Percentiles rank a stretch among this genome's conserved stretches.
These are phyloP conservation scores for Piromyces sp. DNA, from an alignment of 192 early-diverging fungal genomes.

Conservation along the genomic window DNA sequence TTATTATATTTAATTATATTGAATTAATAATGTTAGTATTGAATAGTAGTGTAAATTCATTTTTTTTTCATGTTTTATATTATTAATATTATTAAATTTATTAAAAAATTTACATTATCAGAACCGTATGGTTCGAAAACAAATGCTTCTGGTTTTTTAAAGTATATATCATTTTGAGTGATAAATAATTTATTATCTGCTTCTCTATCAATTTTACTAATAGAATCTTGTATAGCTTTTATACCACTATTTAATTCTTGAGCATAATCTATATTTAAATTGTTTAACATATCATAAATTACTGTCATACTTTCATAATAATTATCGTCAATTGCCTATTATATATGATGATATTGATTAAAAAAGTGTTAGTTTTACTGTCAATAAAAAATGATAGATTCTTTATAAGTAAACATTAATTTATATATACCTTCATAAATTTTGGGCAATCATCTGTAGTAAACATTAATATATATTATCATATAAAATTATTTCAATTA, in stretches of 20 bases:
- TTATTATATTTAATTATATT: too few relatives aligned
- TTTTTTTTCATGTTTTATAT: too few relatives aligned
- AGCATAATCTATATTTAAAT: background rate
- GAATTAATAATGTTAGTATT: too few relatives aligned
- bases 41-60: too few relatives aligned
- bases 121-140: background rate
- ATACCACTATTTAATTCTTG: background rate
- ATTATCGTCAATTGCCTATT: background rate
- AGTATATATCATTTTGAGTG: background rate
- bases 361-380: too few relatives aligned
- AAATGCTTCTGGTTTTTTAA: background rate
- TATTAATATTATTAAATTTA: too few relatives aligned
- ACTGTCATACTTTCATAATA: background rate
- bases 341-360: background rate
- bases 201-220: background rate
- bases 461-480: too few relatives aligned
- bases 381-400: too few relatives aligned
- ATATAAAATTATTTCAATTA: too few relatives aligned
- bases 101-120: background rate
- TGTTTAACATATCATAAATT: background rate
- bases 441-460: too few relatives aligned
- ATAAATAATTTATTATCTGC: background rate
- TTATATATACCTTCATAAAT: too few relatives aligned
- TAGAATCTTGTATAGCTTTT: background rate
- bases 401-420: too few relatives aligned